Evolutionary conservation across 495 filamentous ascomycete species (phyloP).

Genomic region (Neurospora cerealis): DNA sequence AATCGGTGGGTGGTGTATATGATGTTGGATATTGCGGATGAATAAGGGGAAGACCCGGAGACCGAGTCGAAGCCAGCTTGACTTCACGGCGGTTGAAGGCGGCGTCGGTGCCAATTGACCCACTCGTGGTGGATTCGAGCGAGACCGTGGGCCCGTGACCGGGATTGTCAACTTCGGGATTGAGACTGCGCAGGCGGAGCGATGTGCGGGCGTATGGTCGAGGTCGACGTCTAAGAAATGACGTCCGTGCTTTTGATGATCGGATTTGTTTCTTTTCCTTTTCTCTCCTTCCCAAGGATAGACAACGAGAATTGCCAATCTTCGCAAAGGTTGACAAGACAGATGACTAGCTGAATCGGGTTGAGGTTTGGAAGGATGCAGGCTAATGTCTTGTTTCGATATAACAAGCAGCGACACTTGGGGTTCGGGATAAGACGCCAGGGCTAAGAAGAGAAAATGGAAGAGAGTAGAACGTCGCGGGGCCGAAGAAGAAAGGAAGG

Average conservation of each 20-base stretch:
- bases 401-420: background rate
- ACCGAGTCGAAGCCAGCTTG: constrained; percentile 26
- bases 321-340: background rate
- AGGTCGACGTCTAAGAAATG: background rate
- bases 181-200: background rate
- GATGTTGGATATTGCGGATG: constrained; percentile 9
- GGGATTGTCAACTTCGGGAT: background rate
- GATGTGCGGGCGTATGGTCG: background rate
- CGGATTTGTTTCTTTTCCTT: background rate
- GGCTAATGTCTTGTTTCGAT: background rate
- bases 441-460: background rate
- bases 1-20: constrained; percentile 20
- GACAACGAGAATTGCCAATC: background rate
- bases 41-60: constrained; percentile 22
- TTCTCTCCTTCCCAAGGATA: background rate
- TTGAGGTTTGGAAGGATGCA: background rate
- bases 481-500: background rate
- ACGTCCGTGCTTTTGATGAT: background rate
- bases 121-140: background rate
- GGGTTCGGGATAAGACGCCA: background rate
- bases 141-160: background rate
- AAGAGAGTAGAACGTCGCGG: background rate
- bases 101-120: background rate
- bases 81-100: constrained; percentile 9
- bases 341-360: background rate